Base-by-base conservation (phyloP, 306 rosid species). In the Trifolium subterraneum region DNA sequence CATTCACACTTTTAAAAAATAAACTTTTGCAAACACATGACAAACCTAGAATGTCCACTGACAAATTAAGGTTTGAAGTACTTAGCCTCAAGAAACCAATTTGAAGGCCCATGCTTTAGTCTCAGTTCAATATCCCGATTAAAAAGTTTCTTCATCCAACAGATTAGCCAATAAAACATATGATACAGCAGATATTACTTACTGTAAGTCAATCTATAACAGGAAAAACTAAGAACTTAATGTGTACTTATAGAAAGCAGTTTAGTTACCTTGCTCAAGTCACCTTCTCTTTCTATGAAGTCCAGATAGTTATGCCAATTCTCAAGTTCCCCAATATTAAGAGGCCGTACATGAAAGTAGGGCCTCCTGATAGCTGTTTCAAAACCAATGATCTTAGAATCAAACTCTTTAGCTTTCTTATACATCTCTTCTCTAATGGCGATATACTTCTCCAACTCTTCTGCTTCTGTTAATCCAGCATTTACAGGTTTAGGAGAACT, bases 361-460 rank as follows among this genome's bases (percentile, higher is more conserved):
- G 99, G 99, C 90, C 99, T 90, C 85, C 97, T 87, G 76, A 95
- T 95, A 82, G 96, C 92, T 92, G 98, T 85, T 92, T 95, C 99
- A 90, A 90, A 95, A 86, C 93, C 93, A 87, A 92, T 86, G 92
- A 95, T 95, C 96, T 92, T 95, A 80, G 97, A 92, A 83, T 95
- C 99, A 72, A 95, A 92, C 91, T 95, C 99, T 78, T 95, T 95
- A 81, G 99, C 96, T 85, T 90, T 92, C 90, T 83, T 92, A 87
- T 92, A 95, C 86, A 89, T 84, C 87, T 95, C 99, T 90, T 95
- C 99, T 86, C 96, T 90, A 84, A 92, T 39, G 88, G 89, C 86
- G 82, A 95, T 83, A 86, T 88, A 95, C 96, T 95, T 92, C 97
- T 88, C 98, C 98, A 95, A 89, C 92, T 92, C 98, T 68, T 90